Evolutionary conservation across 2,329 filamentous ascomycete species (phyloP).

Genomic region (Didymella pomorum): DNA sequence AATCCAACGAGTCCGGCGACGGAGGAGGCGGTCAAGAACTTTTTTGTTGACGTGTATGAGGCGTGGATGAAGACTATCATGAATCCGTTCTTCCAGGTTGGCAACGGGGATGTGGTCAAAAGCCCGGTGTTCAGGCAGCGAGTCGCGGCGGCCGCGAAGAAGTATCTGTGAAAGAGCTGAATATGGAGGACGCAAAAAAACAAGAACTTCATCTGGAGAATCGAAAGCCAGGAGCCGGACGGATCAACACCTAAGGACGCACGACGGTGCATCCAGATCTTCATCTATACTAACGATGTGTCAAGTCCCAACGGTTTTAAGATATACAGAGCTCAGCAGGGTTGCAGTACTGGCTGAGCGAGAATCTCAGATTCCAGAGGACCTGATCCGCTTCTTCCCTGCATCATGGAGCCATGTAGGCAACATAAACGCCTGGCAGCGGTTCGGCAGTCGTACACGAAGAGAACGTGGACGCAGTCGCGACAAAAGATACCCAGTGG

Average conservation of each 20-base stretch:
- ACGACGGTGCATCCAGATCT: background rate
- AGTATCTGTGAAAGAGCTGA: constrained; percentile 73
- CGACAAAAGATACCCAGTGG: constrained; percentile 8
- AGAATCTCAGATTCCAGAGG: background rate
- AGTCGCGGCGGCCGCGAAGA: constrained; percentile 88
- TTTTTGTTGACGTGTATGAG: constrained; percentile 95
- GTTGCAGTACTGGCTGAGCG: background rate
- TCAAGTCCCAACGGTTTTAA: background rate
- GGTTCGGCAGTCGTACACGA: background rate
- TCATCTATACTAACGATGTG: background rate
- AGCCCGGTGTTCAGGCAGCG: constrained; percentile 85
- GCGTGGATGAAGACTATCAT: constrained; percentile 96
- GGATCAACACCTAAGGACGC: background rate
- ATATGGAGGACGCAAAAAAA: too few species aligned
- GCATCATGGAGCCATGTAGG: background rate
- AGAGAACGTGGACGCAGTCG: background rate
- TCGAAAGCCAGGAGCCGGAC: background rate
- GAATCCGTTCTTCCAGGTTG: constrained; percentile 92
- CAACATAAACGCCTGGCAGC: background rate
- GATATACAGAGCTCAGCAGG: background rate
- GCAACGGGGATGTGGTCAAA: constrained; percentile 82
- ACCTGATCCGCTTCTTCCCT: background rate
- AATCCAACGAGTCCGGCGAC: constrained; percentile 90
- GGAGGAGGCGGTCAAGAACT: constrained; percentile 93
- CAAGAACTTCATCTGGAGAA: too few species aligned